A percentile compares a stretch with the other conserved stretches of the same genome.
Evolutionary conservation across 495 filamentous ascomycete genomes (phyloP).

Genomic region (Xylaria bambusicola): DNA sequence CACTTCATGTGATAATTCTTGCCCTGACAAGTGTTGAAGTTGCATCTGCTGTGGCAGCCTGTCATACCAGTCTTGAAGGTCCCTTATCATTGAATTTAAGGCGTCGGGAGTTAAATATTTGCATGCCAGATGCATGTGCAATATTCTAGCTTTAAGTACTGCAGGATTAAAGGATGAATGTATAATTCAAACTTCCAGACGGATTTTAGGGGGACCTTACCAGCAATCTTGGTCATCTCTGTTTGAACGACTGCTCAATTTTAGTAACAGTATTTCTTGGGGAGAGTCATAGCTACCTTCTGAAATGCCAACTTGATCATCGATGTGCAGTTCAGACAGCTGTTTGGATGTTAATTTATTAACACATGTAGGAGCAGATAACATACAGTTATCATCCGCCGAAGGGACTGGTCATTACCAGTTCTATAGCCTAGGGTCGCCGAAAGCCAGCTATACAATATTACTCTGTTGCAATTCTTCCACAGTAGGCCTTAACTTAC

Average conservation of each 20-base stretch:
- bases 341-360: no score
- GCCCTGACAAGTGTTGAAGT: background rate
- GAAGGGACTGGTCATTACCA: background rate
- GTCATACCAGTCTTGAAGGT: background rate
- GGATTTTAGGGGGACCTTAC: background rate
- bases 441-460: background rate
- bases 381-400: no score
- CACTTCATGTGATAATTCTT: constrained; percentile 15
- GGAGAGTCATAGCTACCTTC: background rate
- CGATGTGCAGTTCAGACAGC: background rate
- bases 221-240: constrained; percentile 1
- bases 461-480: no score
- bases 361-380: no score
- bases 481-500: no score
- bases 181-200: background rate
- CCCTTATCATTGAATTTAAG: background rate
- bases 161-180: background rate
- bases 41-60: background rate
- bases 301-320: background rate
- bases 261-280: background rate
- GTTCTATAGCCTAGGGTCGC: background rate
- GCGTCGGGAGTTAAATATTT: background rate
- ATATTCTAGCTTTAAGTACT: constrained; percentile 4
- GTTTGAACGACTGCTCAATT: constrained; percentile 1
- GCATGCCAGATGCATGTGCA: background rate